Conservation (phyloP, 192 early-diverging fungal genomes). For the Haplosporangium gracile region DNA sequence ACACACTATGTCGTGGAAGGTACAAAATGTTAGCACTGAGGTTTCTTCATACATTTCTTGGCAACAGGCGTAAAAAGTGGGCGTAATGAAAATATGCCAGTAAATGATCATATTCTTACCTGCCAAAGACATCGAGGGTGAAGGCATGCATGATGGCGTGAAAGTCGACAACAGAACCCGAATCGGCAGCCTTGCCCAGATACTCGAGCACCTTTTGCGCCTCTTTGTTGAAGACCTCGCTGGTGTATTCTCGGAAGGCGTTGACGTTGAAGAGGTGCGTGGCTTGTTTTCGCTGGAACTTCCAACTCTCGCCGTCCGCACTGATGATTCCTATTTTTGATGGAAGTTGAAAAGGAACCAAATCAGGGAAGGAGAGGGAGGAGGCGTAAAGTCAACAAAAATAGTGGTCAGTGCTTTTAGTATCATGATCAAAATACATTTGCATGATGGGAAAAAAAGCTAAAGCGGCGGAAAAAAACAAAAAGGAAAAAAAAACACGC, state of each 20-base stretch:
- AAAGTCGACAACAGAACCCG: constrained; percentile 44
- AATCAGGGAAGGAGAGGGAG: neutral
- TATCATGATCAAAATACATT: neutral
- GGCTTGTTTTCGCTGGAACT: constrained; percentile 16
- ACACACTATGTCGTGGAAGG: constrained; percentile 10
- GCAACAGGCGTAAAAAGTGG: constrained; percentile 54
- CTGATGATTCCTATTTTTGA: constrained; percentile 2
- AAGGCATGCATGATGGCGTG: constrained; percentile 53
- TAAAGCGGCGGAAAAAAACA: neutral
- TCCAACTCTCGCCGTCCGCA: constrained; percentile 20
- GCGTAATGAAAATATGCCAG: too few species aligned
- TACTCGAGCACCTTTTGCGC: constrained; percentile 9
- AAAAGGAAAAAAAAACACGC: neutral
- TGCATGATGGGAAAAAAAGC: neutral
- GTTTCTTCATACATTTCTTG: constrained; percentile 20
- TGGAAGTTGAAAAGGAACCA: neutral
- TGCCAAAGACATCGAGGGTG: constrained; percentile 44
- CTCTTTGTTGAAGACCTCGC: constrained; percentile 21
- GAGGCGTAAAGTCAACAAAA: neutral
- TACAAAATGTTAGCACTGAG: neutral
- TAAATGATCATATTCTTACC: neutral
- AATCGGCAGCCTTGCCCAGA: constrained; percentile 18
- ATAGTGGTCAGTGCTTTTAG: neutral
- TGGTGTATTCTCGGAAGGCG: constrained; percentile 23
- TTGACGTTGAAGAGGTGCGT: constrained; percentile 21